A percentile compares a stretch with the other conserved stretches of the same genome.
Evolutionary conservation across 257 asterid species (phyloP).

Genomic region (Nicotiana sylvestris): DNA sequence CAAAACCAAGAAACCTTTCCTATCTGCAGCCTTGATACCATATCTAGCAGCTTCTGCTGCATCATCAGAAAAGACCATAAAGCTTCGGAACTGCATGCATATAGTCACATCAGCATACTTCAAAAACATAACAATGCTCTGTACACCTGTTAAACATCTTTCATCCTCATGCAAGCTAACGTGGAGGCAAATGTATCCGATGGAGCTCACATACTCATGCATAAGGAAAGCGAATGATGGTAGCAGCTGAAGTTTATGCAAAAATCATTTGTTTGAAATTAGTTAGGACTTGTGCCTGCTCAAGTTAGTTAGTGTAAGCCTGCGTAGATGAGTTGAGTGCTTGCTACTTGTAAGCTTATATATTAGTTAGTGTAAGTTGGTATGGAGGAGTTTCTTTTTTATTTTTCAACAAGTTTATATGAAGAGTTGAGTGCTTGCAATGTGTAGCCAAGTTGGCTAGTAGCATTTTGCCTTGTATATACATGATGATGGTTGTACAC

Average conservation of each 20-base stretch:
- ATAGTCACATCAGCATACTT: background rate
- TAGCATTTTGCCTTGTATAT: background rate
- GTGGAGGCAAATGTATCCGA: background rate
- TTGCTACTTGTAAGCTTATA: too few relatives aligned
- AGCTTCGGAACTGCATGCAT: slow-evolving; percentile 55
- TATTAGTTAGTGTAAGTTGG: too few relatives aligned
- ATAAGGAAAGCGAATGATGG: background rate
- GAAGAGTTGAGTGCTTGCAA: background rate
- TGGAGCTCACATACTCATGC: background rate
- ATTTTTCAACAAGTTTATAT: too few relatives aligned
- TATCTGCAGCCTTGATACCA: slow-evolving; percentile 65
- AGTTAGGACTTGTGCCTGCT: background rate
- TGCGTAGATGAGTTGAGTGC: background rate
- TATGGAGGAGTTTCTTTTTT: too few relatives aligned
- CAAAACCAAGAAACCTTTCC: slow-evolving; percentile 68
- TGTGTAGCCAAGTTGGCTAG: background rate
- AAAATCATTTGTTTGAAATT: background rate
- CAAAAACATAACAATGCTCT: background rate
- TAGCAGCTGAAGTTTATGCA: background rate
- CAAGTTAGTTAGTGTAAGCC: background rate
- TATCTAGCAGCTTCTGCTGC: slow-evolving; percentile 85
- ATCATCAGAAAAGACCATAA: slow-evolving; percentile 69
- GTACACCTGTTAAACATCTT: background rate
- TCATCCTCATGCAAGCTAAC: slow-evolving; percentile 2
- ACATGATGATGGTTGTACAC: background rate